Conservation (phyloP, 257 asterid genomes). For the Solanum appendiculatum region DNA sequence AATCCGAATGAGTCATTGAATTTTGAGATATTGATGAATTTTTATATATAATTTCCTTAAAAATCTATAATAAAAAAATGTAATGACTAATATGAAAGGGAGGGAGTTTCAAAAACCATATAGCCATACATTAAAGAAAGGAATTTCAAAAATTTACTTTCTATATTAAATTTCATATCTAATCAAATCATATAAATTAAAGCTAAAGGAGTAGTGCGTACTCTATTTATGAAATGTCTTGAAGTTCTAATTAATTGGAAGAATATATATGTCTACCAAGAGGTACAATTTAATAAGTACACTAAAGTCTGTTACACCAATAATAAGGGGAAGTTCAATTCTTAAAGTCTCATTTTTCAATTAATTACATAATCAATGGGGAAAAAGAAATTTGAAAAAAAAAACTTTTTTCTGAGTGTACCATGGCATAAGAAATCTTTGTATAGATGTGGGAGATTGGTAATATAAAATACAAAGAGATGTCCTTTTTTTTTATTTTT, state of each 20-base stretch:
- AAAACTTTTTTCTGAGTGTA: neutral
- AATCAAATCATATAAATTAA: neutral
- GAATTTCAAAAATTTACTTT: neutral
- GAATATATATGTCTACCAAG: neutral
- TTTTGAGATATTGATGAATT: fast-evolving
- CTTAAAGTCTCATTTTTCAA: neutral
- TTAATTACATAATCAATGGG: neutral
- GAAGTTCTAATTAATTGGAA: neutral
- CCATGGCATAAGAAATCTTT: neutral
- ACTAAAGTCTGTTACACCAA: neutral
- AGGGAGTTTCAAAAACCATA: neutral
- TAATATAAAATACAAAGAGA: neutral
- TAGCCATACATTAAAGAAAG: neutral
- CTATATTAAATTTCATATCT: neutral
- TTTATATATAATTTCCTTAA: neutral
- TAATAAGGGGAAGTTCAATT: neutral
- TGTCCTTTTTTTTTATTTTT: neutral
- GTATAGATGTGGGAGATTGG: neutral
- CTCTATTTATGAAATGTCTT: neutral
- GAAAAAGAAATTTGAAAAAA: neutral
- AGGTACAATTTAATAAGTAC: neutral
- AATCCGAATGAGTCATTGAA: neutral
- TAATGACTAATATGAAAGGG: neutral
- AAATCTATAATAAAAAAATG: neutral
- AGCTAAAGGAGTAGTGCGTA: neutral